These are phyloP conservation scores for Ustilago trichophora DNA, from an alignment of 1,284 basidiomycete genomes.

Conservation along the genomic window DNA sequence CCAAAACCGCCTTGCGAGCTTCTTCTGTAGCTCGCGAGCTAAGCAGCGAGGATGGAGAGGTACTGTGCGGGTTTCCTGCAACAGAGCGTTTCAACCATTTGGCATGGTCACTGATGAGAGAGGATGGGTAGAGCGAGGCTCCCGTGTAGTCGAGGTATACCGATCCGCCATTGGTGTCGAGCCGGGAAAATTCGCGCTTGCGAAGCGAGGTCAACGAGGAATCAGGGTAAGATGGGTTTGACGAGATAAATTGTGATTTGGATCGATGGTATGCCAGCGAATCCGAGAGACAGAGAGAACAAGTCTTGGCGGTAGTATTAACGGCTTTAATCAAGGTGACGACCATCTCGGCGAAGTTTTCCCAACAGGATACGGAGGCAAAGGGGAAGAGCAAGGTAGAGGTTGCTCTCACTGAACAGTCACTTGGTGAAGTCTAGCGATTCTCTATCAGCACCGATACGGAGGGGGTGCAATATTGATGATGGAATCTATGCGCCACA, in stretches of 20 bases:
- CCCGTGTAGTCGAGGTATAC: slow-evolving; percentile 42
- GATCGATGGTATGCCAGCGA: slow-evolving; percentile 3
- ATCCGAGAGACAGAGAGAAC: neutral
- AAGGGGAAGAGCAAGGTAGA: no score
- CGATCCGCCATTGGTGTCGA: neutral
- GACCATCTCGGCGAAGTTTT: slow-evolving; percentile 9
- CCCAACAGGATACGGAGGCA: no score
- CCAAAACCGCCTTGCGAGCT: slow-evolving; percentile 7
- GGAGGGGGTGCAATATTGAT: no score
- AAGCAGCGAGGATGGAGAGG: slow-evolving; percentile 8
- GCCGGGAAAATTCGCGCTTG: slow-evolving; percentile 13
- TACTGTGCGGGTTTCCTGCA: slow-evolving; percentile 31
- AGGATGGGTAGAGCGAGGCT: neutral
- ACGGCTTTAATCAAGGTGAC: slow-evolving; percentile 12
- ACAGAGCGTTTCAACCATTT: slow-evolving; percentile 1
- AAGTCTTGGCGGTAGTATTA: neutral
- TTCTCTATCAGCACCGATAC: no score
- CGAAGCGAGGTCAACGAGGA: slow-evolving; percentile 4
- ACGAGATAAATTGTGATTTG: slow-evolving; percentile 3
- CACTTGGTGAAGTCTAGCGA: no score
- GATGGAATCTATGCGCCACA: no score
- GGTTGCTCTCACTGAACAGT: no score
- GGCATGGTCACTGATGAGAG: neutral
- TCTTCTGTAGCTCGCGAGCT: neutral
- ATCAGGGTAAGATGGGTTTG: slow-evolving; percentile 4